Base-by-base conservation (phyloP, 2,329 filamentous ascomycete species). In the Trichoderma asperellum region DNA sequence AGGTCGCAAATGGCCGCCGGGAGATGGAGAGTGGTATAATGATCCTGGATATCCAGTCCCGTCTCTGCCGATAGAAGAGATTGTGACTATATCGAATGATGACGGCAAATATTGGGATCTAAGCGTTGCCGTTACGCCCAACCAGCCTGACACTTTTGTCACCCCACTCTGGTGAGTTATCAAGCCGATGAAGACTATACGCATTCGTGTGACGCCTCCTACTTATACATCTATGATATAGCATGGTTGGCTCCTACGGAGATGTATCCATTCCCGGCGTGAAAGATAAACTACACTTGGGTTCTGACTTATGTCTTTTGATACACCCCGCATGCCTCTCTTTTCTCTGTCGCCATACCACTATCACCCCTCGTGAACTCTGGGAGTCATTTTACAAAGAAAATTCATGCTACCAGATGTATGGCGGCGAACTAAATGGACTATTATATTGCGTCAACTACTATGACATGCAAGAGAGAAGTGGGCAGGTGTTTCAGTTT, bases 21-120 rank as follows among this genome's bases (percentile, higher is more conserved):
- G n/a, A 43, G 62, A 65, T 14, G 52, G 62, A 47, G 62, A 65
- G 37, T 65, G 52, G 62, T 57, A 47, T 24, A 65, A 65, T 11
- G 6, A 24, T 12, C 35, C 35, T 12, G 62, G 62, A 16, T 65
- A 47, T 43, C 52, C 62, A 27, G 52, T 65, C 6, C 62, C 62
- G 14, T 32, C 62, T 32, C 4, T 18, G 34, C 35, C 62, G 5
- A 6, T 56, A 35, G 49, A 47, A 3, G 24, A 65, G 24, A 65
- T 57, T 34, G 62, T 65, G 14, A 47, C 62, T 6, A 57, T 65
- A 47, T 65, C 62, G 35, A n/a, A 65, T 47, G 52, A 40, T 8
- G 62, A 57, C 21, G 62, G 62, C 37, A 29, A 57, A 8, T 43
- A n/a, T 7, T 65, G 62, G 52, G 5, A 18, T 34, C n/a, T 8